Evolutionary conservation across 345 rosid genomes (phyloP).

Genomic region (Dimocarpus longan): DNA sequence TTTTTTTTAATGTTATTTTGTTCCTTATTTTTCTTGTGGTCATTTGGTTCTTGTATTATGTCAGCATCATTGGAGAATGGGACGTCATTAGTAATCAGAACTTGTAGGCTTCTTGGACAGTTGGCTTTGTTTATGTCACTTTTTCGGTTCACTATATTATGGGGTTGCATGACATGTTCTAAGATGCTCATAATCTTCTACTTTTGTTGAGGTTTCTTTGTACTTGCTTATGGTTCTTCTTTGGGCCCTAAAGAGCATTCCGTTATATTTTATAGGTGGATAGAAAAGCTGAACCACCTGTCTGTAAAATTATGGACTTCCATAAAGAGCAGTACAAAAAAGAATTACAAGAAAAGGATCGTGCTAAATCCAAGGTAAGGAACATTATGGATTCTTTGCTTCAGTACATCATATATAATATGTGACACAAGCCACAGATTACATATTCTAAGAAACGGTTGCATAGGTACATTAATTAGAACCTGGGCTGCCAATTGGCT

Average conservation of each 20-base stretch:
- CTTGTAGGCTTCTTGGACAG: background rate
- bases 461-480: background rate
- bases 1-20: background rate
- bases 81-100: background rate
- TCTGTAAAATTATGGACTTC: conserved; percentile 67
- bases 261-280: conserved; percentile 45
- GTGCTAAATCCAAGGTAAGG: conserved; percentile 56
- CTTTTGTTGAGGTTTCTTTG: background rate
- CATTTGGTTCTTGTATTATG: background rate
- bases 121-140: background rate
- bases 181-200: background rate
- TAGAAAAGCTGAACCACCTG: conserved; percentile 52
- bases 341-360: conserved; percentile 47
- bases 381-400: conserved; percentile 11
- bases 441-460: background rate
- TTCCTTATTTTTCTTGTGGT: background rate
- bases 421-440: background rate
- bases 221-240: background rate
- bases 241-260: background rate
- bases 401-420: background rate
- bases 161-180: background rate
- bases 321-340: conserved; percentile 39
- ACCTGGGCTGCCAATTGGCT: background rate
- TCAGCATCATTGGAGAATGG: background rate
- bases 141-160: background rate